Conservation (phyloP, 768 basidiomycete genomes). For the Tremella fuciformis region DNA sequence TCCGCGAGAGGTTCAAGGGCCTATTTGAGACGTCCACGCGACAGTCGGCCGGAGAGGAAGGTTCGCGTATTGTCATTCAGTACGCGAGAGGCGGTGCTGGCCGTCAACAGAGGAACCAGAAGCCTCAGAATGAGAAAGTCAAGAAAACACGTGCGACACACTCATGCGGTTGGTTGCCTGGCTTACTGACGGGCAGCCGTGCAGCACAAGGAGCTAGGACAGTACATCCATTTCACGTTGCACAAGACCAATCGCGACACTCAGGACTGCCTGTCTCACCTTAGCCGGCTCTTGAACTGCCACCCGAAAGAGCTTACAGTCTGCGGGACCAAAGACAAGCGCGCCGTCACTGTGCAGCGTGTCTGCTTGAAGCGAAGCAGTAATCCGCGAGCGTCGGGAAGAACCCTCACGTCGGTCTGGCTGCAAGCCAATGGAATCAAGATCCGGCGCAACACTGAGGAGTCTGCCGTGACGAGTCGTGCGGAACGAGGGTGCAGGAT, state of each 20-base stretch:
- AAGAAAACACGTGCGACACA: conserved; percentile 67
- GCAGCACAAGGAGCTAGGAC: conserved; percentile 51
- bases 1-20: conserved; percentile 77
- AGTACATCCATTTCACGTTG: conserved; percentile 91
- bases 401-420: conserved; percentile 80
- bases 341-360: conserved; percentile 91
- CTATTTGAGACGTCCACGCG: conserved; percentile 77
- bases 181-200: background rate
- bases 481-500: conserved; percentile 88
- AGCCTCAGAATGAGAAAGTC: background rate
- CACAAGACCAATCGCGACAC: conserved; percentile 98
- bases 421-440: conserved; percentile 68
- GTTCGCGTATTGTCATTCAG: conserved; percentile 73
- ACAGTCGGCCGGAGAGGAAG: conserved; percentile 58
- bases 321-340: conserved; percentile 97
- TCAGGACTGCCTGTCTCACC: conserved; percentile 80
- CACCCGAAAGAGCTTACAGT: conserved; percentile 77
- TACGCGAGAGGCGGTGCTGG: conserved; percentile 57
- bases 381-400: conserved; percentile 7
- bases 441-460: conserved; percentile 57
- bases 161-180: conserved; percentile 69
- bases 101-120: background rate
- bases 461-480: conserved; percentile 65
- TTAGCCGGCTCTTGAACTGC: conserved; percentile 74
- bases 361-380: conserved; percentile 56